phyloP scores from a whole-genome alignment of 2,329 filamentous ascomycete species.

The Hypoxylon sp. region DNA sequence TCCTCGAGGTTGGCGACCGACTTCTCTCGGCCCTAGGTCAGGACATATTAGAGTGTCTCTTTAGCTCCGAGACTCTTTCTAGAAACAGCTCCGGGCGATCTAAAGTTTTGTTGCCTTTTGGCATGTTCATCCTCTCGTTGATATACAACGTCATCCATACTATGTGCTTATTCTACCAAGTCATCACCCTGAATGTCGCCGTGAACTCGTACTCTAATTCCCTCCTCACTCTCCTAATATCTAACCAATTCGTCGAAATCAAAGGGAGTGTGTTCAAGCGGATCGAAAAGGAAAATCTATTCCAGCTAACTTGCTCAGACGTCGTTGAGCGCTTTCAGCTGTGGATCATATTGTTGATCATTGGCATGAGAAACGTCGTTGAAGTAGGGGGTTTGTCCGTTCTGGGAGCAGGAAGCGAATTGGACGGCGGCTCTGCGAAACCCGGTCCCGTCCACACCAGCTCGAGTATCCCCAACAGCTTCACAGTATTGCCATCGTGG shows the following conservation, averaged over 20 bases:
- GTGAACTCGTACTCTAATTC: constrained; percentile 99
- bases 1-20: constrained; percentile 92
- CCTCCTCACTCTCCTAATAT: constrained; percentile 89
- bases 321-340: constrained; percentile 97
- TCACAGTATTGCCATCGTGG: constrained; percentile 89
- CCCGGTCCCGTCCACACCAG: constrained; percentile 74
- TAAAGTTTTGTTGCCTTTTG: constrained; percentile 89
- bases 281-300: constrained; percentile 97
- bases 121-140: constrained; percentile 90
- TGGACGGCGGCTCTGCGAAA: constrained; percentile 64
- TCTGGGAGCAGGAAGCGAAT: constrained; percentile 67
- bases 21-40: constrained; percentile 93
- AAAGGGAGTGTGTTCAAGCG: constrained; percentile 99
- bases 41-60: constrained; percentile 95
- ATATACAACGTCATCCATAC: constrained; percentile 91
- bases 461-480: constrained; percentile 89
- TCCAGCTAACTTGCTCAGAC: constrained; percentile 96
- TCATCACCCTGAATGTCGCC: constrained; percentile 96
- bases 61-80: constrained; percentile 92
- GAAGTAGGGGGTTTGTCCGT: constrained; percentile 89
- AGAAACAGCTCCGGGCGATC: constrained; percentile 89
- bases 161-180: constrained; percentile 93
- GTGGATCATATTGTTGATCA: constrained; percentile 97
- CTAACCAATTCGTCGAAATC: constrained; percentile 99
- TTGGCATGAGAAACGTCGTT: constrained; percentile 94